Evolutionary conservation across 2,329 filamentous ascomycete species (phyloP), one percentile per base, ranked within the genome.

Genomic region (Trichoderma asperellum): DNA sequence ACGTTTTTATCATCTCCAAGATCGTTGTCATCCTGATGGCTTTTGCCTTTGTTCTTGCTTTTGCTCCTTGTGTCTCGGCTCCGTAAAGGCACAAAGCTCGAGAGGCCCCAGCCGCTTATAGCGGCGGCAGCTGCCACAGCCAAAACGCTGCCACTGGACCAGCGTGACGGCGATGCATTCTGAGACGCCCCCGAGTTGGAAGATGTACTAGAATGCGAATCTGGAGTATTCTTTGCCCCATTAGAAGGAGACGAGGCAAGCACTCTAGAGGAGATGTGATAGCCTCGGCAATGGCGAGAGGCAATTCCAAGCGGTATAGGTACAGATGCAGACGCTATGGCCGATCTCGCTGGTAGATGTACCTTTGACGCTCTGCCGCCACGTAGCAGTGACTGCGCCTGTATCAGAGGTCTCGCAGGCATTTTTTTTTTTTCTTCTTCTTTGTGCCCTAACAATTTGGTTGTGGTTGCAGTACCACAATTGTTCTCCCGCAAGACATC

Each of bases 81-180:
- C 37, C 47, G 71, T 16, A 65, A 55, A 10, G 68, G 69, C 12
- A 70, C 73, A 72, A 74, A 74, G 37, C 76, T 76, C 8, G 82
- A 80, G 27, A 81, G 66, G 2, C 80, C 79, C 82, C 82, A 84
- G 27, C 82, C 83, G 55, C 79, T 64, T 60, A 80, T 71, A 14
- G 81, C 81, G 18, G 83, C 79, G 1, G 75, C 79, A 5, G 75
- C 73, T n/a, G 81, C 81, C 32, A 83, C 74, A 18, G 76, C 79
- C 34, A 81, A 72, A 4, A 83, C 79, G 2, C 76, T 77, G 29
- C 76, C 73, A 5, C 79, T 72, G 8, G 76, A 75, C 76, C 76
- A 78, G 58, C 72, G 72, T 55, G 69, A 70, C 21, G 4, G 0
- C 12, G 70, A 32, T 21, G 64, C 56, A 2, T 29, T 47, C 2